A percentile compares a stretch with the other conserved stretches of the same genome.
Evolutionary conservation across 176 grass and related monocot genomes (phyloP).

Genomic region (Avena insularis): DNA sequence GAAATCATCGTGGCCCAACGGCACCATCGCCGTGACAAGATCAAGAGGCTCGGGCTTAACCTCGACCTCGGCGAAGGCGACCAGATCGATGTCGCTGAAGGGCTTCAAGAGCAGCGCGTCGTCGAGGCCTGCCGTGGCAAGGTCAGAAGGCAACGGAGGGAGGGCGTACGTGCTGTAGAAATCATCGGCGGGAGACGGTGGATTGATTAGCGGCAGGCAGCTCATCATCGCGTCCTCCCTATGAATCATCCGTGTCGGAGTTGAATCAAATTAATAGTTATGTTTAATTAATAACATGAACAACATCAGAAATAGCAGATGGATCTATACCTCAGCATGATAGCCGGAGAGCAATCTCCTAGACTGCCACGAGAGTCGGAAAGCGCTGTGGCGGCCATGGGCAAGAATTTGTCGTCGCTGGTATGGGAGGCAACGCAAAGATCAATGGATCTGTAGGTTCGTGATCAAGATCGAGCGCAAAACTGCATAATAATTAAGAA

Average conservation of each 20-base stretch:
- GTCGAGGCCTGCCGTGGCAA: neutral
- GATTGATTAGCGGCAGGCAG: neutral
- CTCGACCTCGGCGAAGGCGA: constrained; percentile 21
- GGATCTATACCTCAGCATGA: constrained; percentile 20
- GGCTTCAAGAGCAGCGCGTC: constrained; percentile 31
- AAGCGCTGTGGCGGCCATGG: neutral
- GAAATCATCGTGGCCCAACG: neutral
- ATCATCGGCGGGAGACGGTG: neutral
- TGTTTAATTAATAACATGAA: neutral
- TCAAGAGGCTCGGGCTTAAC: neutral
- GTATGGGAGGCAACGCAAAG: neutral
- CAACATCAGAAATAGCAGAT: neutral
- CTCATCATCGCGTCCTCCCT: neutral
- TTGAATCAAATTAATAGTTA: neutral
- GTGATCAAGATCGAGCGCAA: neutral
- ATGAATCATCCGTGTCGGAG: neutral
- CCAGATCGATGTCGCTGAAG: constrained; percentile 50
- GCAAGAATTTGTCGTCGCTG: neutral
- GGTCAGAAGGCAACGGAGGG: neutral
- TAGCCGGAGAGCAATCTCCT: neutral
- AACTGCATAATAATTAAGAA: neutral
- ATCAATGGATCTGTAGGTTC: no score
- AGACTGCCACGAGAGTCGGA: neutral
- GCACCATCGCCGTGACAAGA: neutral
- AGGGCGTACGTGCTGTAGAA: neutral